These are phyloP conservation scores for Boeremia lycopersici DNA, from an alignment of 2,329 filamentous ascomycete genomes.

Conservation along the genomic window DNA sequence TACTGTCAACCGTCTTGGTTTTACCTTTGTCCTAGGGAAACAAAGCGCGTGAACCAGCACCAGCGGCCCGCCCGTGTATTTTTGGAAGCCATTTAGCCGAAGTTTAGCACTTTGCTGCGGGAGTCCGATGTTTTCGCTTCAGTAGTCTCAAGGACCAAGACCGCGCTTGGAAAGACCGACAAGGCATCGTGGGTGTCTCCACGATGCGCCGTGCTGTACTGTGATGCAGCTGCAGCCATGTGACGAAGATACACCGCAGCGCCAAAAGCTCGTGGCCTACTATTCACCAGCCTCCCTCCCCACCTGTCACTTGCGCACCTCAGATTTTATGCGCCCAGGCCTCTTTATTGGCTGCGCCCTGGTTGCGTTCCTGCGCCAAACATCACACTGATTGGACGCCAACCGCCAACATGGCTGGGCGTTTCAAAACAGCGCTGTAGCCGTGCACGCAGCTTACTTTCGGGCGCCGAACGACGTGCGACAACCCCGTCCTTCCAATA, in stretches of 20 bases:
- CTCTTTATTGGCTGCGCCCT: constrained; percentile 14
- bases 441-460: constrained; percentile 17
- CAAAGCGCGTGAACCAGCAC: constrained; percentile 5
- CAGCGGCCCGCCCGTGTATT: constrained; percentile 24
- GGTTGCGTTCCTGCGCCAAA: constrained; percentile 16
- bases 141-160: constrained; percentile 4
- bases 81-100: constrained; percentile 25
- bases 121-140: constrained; percentile 4
- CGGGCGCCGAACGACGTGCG: constrained; percentile 19
- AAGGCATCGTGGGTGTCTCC: not conserved
- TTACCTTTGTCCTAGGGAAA: constrained; percentile 15
- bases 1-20: constrained; percentile 17
- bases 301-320: constrained; percentile 3
- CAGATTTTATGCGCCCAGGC: constrained; percentile 16
- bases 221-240: constrained; percentile 10
- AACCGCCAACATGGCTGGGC: constrained; percentile 21
- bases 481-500: constrained; percentile 13
- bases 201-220: not conserved
- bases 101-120: constrained; percentile 23
- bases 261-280: constrained; percentile 6
- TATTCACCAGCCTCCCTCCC: constrained; percentile 15
- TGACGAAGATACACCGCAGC: constrained; percentile 11
- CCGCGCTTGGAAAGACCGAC: constrained; percentile 2
- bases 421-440: constrained; percentile 30
- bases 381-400: constrained; percentile 23